Conservation (phyloP, 768 basidiomycete genomes). For the Strobilomyces confusus region DNA sequence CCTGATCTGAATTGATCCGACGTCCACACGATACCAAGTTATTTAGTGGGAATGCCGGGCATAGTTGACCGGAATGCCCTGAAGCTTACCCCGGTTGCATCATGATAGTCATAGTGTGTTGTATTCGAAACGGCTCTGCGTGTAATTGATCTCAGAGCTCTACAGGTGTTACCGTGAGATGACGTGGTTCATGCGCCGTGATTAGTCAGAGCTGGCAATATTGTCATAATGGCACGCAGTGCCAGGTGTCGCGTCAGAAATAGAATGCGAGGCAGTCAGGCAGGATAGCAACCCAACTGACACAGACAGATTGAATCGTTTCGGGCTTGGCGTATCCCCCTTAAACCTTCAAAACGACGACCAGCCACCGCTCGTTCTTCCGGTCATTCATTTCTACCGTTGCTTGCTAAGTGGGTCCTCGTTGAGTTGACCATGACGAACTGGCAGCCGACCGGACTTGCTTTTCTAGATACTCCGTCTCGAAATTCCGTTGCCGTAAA, state of each 20-base stretch:
- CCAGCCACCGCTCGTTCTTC: background rate
- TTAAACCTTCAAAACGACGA: background rate
- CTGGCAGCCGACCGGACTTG: background rate
- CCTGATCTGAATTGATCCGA: background rate
- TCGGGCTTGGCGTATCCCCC: no score
- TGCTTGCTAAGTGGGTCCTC: conserved; percentile 5
- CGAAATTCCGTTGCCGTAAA: background rate
- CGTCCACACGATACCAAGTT: no score
- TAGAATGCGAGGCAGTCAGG: background rate
- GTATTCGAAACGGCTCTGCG: background rate
- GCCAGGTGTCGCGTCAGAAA: background rate
- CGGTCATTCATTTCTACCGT: conserved; percentile 10
- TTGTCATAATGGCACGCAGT: no score
- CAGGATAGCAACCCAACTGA: background rate
- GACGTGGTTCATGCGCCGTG: no score
- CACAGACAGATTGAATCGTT: background rate
- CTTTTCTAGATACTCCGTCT: background rate
- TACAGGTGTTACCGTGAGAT: no score
- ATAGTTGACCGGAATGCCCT: no score
- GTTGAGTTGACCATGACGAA: background rate
- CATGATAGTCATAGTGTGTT: background rate
- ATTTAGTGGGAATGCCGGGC: no score
- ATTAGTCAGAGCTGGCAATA: no score
- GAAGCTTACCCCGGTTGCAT: background rate
- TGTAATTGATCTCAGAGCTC: background rate